Evolutionary conservation across 2,329 filamentous ascomycete genomes (phyloP).

Genomic region (Sarocladium brachiariae): DNA sequence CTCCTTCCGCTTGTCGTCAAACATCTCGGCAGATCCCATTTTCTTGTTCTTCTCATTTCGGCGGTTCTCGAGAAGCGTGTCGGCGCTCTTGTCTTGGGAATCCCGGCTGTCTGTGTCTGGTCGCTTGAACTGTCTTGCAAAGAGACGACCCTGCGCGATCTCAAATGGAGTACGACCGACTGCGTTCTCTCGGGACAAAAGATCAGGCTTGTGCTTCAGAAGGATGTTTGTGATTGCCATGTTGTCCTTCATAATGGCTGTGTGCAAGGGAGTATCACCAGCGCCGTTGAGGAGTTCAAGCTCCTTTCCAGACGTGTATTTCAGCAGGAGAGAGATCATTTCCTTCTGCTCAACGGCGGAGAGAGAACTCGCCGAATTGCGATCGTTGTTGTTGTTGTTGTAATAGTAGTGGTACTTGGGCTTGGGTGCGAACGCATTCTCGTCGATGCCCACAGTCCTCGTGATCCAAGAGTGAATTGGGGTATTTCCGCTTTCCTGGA

Average conservation of each 20-base stretch:
- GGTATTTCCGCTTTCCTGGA: conserved; percentile 46
- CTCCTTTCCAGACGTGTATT: conserved; percentile 49
- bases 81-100: conserved; percentile 4
- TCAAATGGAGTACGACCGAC: conserved; percentile 69
- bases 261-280: conserved; percentile 60
- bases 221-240: conserved; percentile 35
- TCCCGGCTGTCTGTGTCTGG: conserved; percentile 11
- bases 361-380: conserved; percentile 10
- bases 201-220: conserved; percentile 47
- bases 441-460: conserved; percentile 17
- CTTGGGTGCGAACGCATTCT: conserved; percentile 1
- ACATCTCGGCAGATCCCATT: neutral
- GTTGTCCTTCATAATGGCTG: conserved; percentile 35
- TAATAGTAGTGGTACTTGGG: conserved; percentile 14
- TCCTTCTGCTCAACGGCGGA: conserved; percentile 17
- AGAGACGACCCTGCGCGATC: conserved; percentile 50
- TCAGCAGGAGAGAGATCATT: conserved; percentile 43
- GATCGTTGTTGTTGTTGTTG: conserved; percentile 13
- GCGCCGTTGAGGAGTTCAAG: conserved; percentile 54
- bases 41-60: neutral
- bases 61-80: neutral
- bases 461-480: conserved; percentile 58
- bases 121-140: conserved; percentile 29
- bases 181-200: conserved; percentile 67
- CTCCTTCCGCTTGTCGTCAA: conserved; percentile 14